Base-by-base conservation (phyloP, 805 yeast genomes). In the Candida xyloterini region DNA sequence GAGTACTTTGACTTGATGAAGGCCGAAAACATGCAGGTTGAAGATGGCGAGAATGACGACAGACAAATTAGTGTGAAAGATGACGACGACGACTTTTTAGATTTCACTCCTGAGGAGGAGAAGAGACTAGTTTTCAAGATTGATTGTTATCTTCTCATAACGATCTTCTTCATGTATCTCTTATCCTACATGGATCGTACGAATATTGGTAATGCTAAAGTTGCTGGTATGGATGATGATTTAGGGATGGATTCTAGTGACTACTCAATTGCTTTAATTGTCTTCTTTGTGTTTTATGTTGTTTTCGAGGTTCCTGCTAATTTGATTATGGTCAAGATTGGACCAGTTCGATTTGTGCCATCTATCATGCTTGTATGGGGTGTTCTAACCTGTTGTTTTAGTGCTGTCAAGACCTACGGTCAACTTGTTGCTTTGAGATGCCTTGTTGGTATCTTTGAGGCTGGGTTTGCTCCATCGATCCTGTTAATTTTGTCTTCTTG, bases 171-270 rank as follows among this genome's bases (percentile, higher is more conserved):
- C 33, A 56, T 71, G 33, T 74, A 73, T 51, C 64, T 74, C 34
- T 57, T 71, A 32, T 69, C 78, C 2, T 67, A 67, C 38, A 59
- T 78, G 46, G 83, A 78, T 56, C 67, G 76, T 42, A 71, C 80
- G 9, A 78, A 77, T 51, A 74, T 78, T 37, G 82, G 44, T 6
- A 44, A 44, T 30, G 48, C 44, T 11, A 40, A 44, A 15, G 41
- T 38, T 15, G 47, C 47, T 1, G 47, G 47, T n/a, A 18, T 43
- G 43, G 33, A 27, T 21, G 41, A 15, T 6, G 43, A 43, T 27
- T 27, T 43, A 4, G 20, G 33, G 13, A 37, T 43, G 14, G 32
- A 31, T 10, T 38, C 43, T 5, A 25, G 27, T 11, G 35, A 30
- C 28, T 43, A 43, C 21, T 43, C 47, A 63, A 78, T 43, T 74